Evolutionary conservation across 1,284 basidiomycete species (phyloP), one percentile per base, ranked within the genome.

Genomic region (Melampsora americana): DNA sequence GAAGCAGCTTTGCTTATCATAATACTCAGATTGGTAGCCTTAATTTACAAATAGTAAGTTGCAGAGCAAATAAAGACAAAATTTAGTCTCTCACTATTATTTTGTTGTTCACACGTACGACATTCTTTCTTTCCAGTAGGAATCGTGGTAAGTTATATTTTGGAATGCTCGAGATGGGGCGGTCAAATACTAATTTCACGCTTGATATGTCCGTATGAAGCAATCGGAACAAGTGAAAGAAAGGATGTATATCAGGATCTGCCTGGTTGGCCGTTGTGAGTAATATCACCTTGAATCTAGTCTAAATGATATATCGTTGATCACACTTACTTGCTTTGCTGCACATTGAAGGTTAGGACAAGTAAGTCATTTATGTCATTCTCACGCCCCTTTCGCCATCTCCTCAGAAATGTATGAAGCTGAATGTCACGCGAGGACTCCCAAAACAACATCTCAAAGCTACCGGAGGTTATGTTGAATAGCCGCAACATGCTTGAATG

Each of bases 241-340:
- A 9, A 65, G 50, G 74, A 77, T 30, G 74, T 64, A 5, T 77
- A 69, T 46, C 65, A 77, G 62, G 74, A 77, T 65, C 61, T 69
- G 6, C 66, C 74, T 28, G 74, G 66, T 16, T 77, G 74, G 74
- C 74, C 74, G 61, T 61, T 77, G 74, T 77, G 30, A 69, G 67
- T 64, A 44, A 66, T 44, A 42, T 42, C 39, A n/a, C 7, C 39
- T 18, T 23, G 42, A 48, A n/a, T 7, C 26, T n/a, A 50, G 23
- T 12, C 48, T 50, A 9, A 20, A 32, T 32, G 59, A 12, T 44
- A 28, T 70, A 20, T 60, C 16, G n/a, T 30, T 30, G 18, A 44
- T 30, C 20, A 28, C 32, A 6, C 11, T 35, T 35, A 50, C 32
- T 35, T 48, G 9, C 12, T 72, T 16, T 18, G 12, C 60, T 28